Evolutionary conservation across 1,284 basidiomycete species (phyloP).

Genomic region (Rugosomyces carneus): DNA sequence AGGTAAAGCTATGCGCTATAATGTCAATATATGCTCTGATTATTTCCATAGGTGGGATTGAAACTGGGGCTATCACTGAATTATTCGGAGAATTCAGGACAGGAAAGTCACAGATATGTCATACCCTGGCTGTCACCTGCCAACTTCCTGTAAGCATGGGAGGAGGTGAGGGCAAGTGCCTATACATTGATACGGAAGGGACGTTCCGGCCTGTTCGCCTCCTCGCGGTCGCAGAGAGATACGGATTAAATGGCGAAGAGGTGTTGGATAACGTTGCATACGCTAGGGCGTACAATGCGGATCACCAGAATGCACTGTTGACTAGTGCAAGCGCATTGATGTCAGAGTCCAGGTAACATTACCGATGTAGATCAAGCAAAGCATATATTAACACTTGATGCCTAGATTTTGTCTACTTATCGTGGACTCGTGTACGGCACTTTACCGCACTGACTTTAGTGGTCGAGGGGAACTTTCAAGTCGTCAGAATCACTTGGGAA

Average conservation of each 20-base stretch:
- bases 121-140: conserved; percentile 97
- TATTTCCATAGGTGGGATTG: conserved; percentile 72
- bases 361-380: not conserved
- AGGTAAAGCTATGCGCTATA: conserved; percentile 44
- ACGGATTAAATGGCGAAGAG: conserved; percentile 94
- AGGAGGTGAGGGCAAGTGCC: conserved; percentile 97
- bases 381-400: conserved; percentile 4
- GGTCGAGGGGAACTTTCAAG: conserved; percentile 95
- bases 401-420: conserved; percentile 91
- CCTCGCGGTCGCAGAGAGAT: conserved; percentile 92
- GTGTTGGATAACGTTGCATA: conserved; percentile 99
- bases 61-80: conserved; percentile 98
- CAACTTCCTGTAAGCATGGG: conserved; percentile 98
- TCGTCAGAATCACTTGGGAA: conserved; percentile 95
- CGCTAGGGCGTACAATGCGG: conserved; percentile 97
- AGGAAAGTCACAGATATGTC: conserved; percentile 97
- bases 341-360: conserved; percentile 85
- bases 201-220: conserved; percentile 97
- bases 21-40: conserved; percentile 10
- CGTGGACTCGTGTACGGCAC: conserved; percentile 93
- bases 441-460: conserved; percentile 95
- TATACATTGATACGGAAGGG: conserved; percentile 99
- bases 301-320: conserved; percentile 91
- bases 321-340: conserved; percentile 93
- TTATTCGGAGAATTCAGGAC: conserved; percentile 98